Evolutionary conservation across 164 flowering plant genomes (phyloP), one percentile per base, ranked within the genome.

Genomic region (Vitis amurensis): DNA sequence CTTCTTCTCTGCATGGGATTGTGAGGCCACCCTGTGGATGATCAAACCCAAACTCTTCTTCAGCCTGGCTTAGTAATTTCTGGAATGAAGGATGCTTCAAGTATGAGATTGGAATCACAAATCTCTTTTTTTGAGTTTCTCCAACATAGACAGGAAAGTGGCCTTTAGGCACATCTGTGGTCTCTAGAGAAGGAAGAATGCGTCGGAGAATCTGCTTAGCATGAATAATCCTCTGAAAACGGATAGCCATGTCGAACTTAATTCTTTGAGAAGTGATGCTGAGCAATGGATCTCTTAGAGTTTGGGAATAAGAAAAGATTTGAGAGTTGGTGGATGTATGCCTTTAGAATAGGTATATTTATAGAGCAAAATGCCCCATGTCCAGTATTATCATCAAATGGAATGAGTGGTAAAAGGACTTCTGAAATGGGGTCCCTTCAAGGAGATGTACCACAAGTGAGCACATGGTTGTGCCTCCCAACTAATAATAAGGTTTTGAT

Each of bases 131-230:
- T 7, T 75, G 57, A 9, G n/a, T 53, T 68, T 84, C 83, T 59
- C 87, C 87, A 13, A 79, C 78, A 55, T 84, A 81, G 14, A 82
- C 82, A 2, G 80, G 80, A 12, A 79, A 63, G 23, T 74, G 52
- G 6, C 84, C 87, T 71, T 79, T 83, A 1, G 82, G 82, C 11
- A 73, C 53, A 59, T 50, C 63, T n/a, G 44, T 37, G 44, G 44
- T 37, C 44, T 37, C 44, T 37, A 37, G 31, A 37, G 51, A 30
- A 10, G 59, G 49, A 52, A 62, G 51, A n/a, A 62, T 16, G 50
- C 66, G 57, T 6, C 67, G 58, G 11, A 55, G 30, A 30, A 65
- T 16, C 10, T 56, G 61, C 50, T 68, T 74, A 27, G 71, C 55
- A 53, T n/a, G 50, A 13, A 48, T 3, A 16, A 17, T 9, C 51